A percentile compares a stretch with the other conserved stretches of the same genome.
phyloP scores from a whole-genome alignment of 2,329 filamentous ascomycete species.

The Emergomyces pasteurianus region DNA sequence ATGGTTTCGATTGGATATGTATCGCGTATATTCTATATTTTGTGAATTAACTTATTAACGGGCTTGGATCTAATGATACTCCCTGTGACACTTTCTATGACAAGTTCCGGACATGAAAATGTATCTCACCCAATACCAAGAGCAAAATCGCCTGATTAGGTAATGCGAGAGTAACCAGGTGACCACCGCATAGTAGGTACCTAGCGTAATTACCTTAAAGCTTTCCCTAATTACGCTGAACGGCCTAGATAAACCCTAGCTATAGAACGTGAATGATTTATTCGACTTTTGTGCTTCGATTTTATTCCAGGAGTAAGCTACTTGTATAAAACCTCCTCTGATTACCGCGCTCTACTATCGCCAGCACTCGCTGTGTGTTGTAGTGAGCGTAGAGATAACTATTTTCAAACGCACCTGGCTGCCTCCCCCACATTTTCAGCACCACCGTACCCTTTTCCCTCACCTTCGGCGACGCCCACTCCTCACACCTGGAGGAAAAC shows the following conservation, averaged over 20 bases:
- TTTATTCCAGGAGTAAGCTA: background rate
- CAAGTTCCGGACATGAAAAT: background rate
- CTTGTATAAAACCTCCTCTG: background rate
- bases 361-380: background rate
- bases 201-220: too few species aligned
- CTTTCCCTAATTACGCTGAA: too few species aligned
- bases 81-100: background rate
- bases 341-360: background rate
- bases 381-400: background rate
- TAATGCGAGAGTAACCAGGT: background rate
- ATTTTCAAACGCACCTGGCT: background rate
- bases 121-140: background rate
- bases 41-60: background rate
- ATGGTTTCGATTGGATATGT: background rate
- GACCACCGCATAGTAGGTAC: too few species aligned
- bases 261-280: background rate
- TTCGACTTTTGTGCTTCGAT: too few species aligned
- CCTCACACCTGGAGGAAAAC: background rate
- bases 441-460: background rate
- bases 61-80: background rate
- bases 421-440: background rate
- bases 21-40: background rate
- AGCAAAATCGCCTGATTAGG: background rate
- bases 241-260: background rate
- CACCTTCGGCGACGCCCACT: background rate